These are phyloP conservation scores for Ceratobasidium sp. DNA, from an alignment of 1,284 basidiomycete genomes.

Conservation along the genomic window DNA sequence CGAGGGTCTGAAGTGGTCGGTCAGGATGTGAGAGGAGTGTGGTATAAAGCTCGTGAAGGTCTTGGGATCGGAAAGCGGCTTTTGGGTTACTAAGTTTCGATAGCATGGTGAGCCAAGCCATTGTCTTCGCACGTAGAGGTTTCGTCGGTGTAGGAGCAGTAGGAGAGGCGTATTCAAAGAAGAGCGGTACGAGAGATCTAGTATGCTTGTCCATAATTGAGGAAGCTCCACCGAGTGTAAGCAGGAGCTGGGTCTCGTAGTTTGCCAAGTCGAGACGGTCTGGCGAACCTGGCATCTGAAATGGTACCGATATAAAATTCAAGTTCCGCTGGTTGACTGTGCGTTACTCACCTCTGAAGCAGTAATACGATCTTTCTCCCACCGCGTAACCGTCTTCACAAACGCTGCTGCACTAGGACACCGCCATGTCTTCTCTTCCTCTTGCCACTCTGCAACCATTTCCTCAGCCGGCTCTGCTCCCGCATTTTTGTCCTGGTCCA, in stretches of 20 bases:
- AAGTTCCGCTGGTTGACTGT: too few species aligned
- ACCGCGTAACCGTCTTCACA: constrained; percentile 1
- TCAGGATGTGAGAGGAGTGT: constrained; percentile 91
- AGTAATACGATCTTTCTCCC: constrained; percentile 3
- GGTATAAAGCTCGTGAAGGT: constrained; percentile 78
- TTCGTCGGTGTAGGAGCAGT: constrained; percentile 59
- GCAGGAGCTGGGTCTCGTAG: constrained; percentile 86
- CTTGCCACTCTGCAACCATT: constrained; percentile 63
- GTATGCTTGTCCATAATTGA: constrained; percentile 87
- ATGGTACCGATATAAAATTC: not conserved
- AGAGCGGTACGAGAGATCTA: constrained; percentile 82
- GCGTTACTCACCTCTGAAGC: constrained; percentile 39
- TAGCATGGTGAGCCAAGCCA: constrained; percentile 87
- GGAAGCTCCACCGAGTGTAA: constrained; percentile 74
- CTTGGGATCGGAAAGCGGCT: constrained; percentile 79
- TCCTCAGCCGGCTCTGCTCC: constrained; percentile 20
- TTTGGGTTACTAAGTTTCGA: constrained; percentile 93
- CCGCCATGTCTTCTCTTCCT: constrained; percentile 80
- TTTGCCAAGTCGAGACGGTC: constrained; percentile 81
- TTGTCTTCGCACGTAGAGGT: constrained; percentile 71
- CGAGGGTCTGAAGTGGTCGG: constrained; percentile 79
- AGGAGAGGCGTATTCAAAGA: constrained; percentile 71
- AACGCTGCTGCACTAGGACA: constrained; percentile 57
- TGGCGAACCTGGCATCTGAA: constrained; percentile 69
- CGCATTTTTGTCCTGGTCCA: too few species aligned